Evolutionary conservation across 179 eudicot species (phyloP), one percentile per base, ranked within the genome.

Genomic region (Drosera spatulata): DNA sequence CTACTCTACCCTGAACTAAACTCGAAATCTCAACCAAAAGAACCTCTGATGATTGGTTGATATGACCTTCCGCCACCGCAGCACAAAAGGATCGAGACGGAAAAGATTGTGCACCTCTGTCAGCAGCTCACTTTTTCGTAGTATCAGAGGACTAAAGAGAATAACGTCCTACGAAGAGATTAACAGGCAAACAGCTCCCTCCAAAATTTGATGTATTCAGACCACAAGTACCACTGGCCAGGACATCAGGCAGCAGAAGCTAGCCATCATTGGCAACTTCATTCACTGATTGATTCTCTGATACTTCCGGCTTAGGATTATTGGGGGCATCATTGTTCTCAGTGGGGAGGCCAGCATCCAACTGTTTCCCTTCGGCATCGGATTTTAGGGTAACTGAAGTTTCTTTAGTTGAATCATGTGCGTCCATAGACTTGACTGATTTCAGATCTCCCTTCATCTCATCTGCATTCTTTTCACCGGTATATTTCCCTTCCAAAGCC

Each of bases 401-500:
- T 49, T 77, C 80, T 48, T 61, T 67, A 39, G 37, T 50, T 55
- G 66, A 51, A 41, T 71, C 77, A 2, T 62, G 53, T 7, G 63
- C 39, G 33, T 75, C 78, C 7, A 54, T 38, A 6, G 72, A 55
- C 37, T 65, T 73, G 68, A 62, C 68, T 12, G 57, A 22, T 56
- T 69, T 72, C 58, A 67, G 48, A 47, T 70, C 83, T 5, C 68
- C 82, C 50, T 69, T 74, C 22, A 56, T 42, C 11, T 43, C 70
- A 12, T 74, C 82, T 46, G 61, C 74, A 64, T 56, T 75, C 69
- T 75, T 71, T 60, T 74, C 80, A 53, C 63, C 82, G 12, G 42
- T 47, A 51, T 62, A 55, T 65, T 77, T 79, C 42, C 81, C 84
- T 59, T 81, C 83, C 86, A 78, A 77, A 7, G 67, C 70, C 81